phyloP scores from a whole-genome alignment of 2,329 filamentous ascomycete genomes.

The Colletotrichum acutatum region DNA sequence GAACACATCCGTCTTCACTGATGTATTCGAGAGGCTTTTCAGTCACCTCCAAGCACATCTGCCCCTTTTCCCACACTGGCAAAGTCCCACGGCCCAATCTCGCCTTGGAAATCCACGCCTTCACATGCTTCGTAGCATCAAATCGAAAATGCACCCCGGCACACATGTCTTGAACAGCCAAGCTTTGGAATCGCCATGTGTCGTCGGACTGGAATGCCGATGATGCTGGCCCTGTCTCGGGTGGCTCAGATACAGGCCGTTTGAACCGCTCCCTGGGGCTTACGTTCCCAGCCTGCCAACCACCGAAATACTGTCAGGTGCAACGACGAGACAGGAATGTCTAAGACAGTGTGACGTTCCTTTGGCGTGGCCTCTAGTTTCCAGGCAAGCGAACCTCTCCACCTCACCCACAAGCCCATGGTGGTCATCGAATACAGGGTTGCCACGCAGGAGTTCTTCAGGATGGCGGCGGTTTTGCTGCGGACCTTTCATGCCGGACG shows the following conservation, averaged over 20 bases:
- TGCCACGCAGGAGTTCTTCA: background rate
- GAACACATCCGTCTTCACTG: background rate
- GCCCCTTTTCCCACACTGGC: background rate
- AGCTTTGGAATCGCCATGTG: conserved; percentile 4
- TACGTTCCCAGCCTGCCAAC: background rate
- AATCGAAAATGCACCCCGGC: background rate
- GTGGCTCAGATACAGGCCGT: background rate
- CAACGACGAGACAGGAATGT: background rate
- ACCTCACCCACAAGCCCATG: background rate
- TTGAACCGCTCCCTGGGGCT: background rate
- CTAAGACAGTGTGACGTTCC: conserved; percentile 30
- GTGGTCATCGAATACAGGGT: background rate
- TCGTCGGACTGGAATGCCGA: background rate
- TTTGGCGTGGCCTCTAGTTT: background rate
- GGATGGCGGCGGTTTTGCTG: background rate
- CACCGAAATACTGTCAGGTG: conserved; percentile 17
- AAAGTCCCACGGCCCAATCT: background rate
- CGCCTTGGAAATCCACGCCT: background rate
- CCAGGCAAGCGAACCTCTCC: background rate
- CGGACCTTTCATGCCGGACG: background rate
- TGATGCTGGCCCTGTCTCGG: conserved; percentile 19
- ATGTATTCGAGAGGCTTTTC: background rate
- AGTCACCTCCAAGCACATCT: background rate
- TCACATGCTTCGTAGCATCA: background rate
- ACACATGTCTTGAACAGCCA: conserved; percentile 3